Conservation (phyloP, 768 basidiomycete species). For the Calocera cornea region DNA sequence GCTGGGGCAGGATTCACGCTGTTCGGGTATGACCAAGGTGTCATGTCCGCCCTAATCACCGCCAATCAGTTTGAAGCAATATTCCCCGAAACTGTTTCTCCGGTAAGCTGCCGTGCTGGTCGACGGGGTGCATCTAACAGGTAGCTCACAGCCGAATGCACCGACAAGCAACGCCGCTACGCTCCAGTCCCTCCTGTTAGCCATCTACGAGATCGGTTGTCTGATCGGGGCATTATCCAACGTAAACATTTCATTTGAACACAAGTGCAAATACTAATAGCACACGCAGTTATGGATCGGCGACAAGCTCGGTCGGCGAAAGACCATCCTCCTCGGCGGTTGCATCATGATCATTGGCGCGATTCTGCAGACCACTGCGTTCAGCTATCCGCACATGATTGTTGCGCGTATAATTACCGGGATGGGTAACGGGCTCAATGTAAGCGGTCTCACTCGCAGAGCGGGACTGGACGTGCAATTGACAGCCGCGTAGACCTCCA, state of each 20-base stretch:
- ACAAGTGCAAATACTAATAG: neutral
- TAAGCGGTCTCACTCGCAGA: constrained; percentile 19
- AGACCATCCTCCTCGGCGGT: constrained; percentile 6
- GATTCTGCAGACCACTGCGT: constrained; percentile 22
- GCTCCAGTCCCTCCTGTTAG: constrained; percentile 47
- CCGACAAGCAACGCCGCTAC: constrained; percentile 27
- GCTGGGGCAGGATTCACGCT: constrained; percentile 48
- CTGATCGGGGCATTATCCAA: constrained; percentile 50
- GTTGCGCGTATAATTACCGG: constrained; percentile 49
- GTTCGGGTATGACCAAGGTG: constrained; percentile 61
- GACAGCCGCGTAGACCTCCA: constrained; percentile 36
- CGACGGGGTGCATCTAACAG: too few species aligned
- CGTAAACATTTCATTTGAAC: constrained; percentile 19
- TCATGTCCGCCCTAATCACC: constrained; percentile 55
- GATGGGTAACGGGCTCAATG: constrained; percentile 51
- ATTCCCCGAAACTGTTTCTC: neutral
- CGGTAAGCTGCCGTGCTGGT: neutral
- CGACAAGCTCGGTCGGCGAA: constrained; percentile 10
- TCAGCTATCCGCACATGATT: constrained; percentile 46
- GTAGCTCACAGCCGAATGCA: constrained; percentile 20
- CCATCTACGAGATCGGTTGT: constrained; percentile 54
- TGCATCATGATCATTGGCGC: constrained; percentile 1
- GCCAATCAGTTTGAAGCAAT: constrained; percentile 24
- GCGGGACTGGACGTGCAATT: neutral
- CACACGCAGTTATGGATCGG: constrained; percentile 6